phyloP scores from a whole-genome alignment of 2,329 filamentous ascomycete species.

The Hirsutella rhossiliensis region DNA sequence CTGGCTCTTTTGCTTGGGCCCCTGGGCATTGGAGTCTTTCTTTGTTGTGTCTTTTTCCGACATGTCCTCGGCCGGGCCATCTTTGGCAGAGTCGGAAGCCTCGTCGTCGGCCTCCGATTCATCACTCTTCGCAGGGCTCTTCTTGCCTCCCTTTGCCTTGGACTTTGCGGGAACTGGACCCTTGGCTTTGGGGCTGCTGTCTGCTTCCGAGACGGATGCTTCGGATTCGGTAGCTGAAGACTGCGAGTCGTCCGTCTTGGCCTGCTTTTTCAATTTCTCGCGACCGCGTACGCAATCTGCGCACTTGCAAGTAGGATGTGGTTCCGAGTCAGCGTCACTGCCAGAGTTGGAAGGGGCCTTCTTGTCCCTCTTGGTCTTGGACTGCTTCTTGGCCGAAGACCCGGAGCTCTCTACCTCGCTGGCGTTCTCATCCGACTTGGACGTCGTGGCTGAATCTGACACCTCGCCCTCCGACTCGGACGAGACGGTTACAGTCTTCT shows the following conservation, averaged over 20 bases:
- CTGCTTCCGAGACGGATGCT: not conserved
- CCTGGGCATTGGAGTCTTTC: not conserved
- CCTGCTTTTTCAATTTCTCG: slow-evolving; percentile 3
- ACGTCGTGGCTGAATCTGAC: slow-evolving; percentile 7
- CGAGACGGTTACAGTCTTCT: slow-evolving; percentile 4
- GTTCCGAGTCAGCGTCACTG: slow-evolving; percentile 18
- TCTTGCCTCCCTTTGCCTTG: slow-evolving; percentile 9
- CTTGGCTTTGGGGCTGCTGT: slow-evolving; percentile 1
- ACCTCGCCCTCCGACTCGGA: slow-evolving; percentile 11
- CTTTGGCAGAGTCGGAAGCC: slow-evolving; percentile 9
- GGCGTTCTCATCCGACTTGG: slow-evolving; percentile 7
- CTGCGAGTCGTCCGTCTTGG: slow-evolving; percentile 4
- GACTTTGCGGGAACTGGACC: not conserved
- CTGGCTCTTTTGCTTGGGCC: not conserved
- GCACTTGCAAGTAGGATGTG: slow-evolving; percentile 20
- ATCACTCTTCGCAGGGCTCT: slow-evolving; percentile 8
- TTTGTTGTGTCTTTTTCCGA: not conserved
- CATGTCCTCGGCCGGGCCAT: not conserved
- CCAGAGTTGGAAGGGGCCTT: slow-evolving; percentile 8
- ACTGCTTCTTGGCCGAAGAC: slow-evolving; percentile 2
- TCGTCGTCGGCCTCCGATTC: slow-evolving; percentile 13
- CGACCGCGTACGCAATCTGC: slow-evolving; percentile 10
- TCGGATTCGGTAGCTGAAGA: not conserved
- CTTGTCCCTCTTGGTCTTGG: slow-evolving; percentile 9
- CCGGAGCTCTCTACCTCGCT: slow-evolving; percentile 10